phyloP scores from a whole-genome alignment of 2,329 filamentous ascomycete genomes.

The Colletotrichum higginsianum region DNA sequence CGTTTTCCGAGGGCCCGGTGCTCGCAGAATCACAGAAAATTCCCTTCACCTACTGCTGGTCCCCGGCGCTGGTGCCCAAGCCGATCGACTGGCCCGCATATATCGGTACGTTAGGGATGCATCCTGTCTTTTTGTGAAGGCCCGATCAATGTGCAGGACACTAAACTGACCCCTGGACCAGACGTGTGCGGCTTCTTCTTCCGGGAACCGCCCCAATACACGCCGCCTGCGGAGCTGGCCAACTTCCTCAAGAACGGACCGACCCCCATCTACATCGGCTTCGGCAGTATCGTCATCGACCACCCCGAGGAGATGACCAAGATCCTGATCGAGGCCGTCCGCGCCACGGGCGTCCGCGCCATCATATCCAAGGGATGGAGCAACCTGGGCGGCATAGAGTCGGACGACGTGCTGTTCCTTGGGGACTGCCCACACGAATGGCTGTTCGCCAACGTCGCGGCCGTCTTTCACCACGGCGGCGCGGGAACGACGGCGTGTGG shows the following conservation, averaged over 20 bases:
- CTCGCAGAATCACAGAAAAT: constrained; percentile 77
- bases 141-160: no score
- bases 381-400: constrained; percentile 37
- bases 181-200: constrained; percentile 47
- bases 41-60: constrained; percentile 87
- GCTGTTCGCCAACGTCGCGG: constrained; percentile 68
- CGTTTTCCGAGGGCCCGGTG: constrained; percentile 79
- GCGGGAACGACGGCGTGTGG: constrained; percentile 71
- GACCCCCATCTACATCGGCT: constrained; percentile 41
- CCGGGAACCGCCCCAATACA: constrained; percentile 48
- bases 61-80: constrained; percentile 76
- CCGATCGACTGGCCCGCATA: constrained; percentile 75
- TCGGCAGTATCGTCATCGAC: constrained; percentile 43
- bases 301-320: constrained; percentile 36
- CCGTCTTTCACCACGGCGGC: constrained; percentile 71
- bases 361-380: constrained; percentile 42
- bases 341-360: constrained; percentile 33
- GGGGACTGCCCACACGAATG: constrained; percentile 70
- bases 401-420: constrained; percentile 60
- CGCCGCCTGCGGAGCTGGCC: constrained; percentile 67
- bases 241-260: constrained; percentile 71
- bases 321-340: constrained; percentile 35
- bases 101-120: constrained; percentile 60
- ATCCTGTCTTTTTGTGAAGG: no score
- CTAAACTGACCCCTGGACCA: constrained; percentile 14